A percentile compares a stretch with the other conserved stretches of the same genome.
Evolutionary conservation across 768 basidiomycete species (phyloP).

Genomic region (Porphyrellus cyaneotinctus): DNA sequence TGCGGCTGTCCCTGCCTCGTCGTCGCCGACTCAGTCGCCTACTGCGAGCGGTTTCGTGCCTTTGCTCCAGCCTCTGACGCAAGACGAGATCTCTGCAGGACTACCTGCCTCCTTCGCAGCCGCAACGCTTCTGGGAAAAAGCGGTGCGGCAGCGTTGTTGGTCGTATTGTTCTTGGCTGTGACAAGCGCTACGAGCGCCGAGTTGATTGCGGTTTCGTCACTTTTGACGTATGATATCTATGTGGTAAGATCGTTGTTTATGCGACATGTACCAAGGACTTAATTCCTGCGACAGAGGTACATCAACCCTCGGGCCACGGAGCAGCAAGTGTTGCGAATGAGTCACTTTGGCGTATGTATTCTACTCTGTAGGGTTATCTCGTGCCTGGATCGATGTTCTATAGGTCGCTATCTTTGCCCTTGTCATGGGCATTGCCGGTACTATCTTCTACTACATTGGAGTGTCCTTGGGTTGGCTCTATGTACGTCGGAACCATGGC

Average conservation of each 20-base stretch:
- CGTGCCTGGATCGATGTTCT: neutral
- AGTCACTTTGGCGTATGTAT: slow-evolving; percentile 59
- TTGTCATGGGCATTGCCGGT: slow-evolving; percentile 80
- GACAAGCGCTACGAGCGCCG: slow-evolving; percentile 81
- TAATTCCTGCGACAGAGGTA: slow-evolving; percentile 46
- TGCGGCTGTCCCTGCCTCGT: slow-evolving; percentile 36
- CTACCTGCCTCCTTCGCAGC: slow-evolving; percentile 84
- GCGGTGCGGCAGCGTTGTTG: slow-evolving; percentile 75
- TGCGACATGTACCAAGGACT: neutral
- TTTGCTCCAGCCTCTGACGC: slow-evolving; percentile 40
- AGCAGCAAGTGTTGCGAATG: slow-evolving; percentile 62
- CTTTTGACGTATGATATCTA: slow-evolving; percentile 84
- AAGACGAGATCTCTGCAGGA: slow-evolving; percentile 80
- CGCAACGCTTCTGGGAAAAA: slow-evolving; percentile 71
- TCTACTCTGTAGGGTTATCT: neutral
- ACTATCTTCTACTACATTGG: slow-evolving; percentile 88
- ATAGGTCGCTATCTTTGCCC: slow-evolving; percentile 64
- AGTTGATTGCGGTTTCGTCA: slow-evolving; percentile 86
- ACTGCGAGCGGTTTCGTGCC: slow-evolving; percentile 47
- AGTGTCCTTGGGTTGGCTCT: slow-evolving; percentile 91
- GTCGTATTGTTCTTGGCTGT: slow-evolving; percentile 85
- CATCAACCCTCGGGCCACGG: slow-evolving; percentile 78
- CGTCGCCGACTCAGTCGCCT: slow-evolving; percentile 34
- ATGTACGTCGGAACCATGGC: slow-evolving; percentile 46
- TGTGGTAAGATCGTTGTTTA: slow-evolving; percentile 42